Evolutionary conservation across 176 grass and related monocot species (phyloP), one percentile per base, ranked within the genome.

Genomic region (Aegilops umbellulata): DNA sequence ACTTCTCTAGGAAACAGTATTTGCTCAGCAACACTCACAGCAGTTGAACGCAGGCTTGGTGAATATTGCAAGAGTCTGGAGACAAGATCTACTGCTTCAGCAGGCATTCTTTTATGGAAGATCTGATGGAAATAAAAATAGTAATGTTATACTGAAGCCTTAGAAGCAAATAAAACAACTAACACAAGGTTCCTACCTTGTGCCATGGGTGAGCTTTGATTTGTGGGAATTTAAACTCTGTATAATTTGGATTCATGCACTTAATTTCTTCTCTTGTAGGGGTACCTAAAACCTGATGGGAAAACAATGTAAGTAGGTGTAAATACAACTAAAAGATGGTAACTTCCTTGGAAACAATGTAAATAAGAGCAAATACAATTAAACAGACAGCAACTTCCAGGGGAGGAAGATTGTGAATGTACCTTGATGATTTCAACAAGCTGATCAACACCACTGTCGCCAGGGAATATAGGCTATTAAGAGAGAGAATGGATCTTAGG

Each of bases 181-280:
- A 64, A 62, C 42, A 35, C 22, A 58, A 81, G 44, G 63, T 78
- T 69, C 80, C 65, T 92, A 93, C 92, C 90, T 97, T 98, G 65
- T 95, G 95, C 95, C 95, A 98, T 15, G 95, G 95, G 88, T 98
- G 93, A 89, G 91, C 95, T 90, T 98, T 98, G 72, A 98, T 98
- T 73, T 97, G 94, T 0, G 94, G 94, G 65, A 97, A 97, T 60
- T 97, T 97, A 31, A 94, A 97, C 65, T 97, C 93, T 0, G 89
- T 93, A 71, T 97, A 97, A 79, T 95, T 95, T 60, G 91, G 95
- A 77, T 95, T 97, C 93, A 97, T 97, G 85, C 95, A 97, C 83
- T 97, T 97, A 26, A 97, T 97, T 89, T 97, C 95, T 90, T 97
- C 95, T 92, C 95, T 88, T 77, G 95, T 97, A n/a, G 95, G 95